These are phyloP conservation scores for Isabelozyma gotoi DNA, from an alignment of 805 yeast genomes.

Conservation along the genomic window DNA sequence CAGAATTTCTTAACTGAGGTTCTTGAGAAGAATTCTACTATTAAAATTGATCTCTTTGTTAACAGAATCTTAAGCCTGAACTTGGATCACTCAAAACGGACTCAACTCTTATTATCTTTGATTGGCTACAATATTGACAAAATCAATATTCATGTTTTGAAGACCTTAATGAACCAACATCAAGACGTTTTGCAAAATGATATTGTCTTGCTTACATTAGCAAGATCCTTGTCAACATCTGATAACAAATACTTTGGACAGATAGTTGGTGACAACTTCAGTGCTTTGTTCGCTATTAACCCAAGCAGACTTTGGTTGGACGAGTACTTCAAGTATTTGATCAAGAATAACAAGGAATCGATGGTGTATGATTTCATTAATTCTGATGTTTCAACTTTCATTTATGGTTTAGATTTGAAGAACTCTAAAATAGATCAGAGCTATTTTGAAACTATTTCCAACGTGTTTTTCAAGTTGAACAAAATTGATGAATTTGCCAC, in stretches of 20 bases:
- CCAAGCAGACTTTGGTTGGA: constrained; percentile 16
- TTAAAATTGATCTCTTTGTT: constrained; percentile 18
- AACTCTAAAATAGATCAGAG: background rate
- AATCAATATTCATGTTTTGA: constrained; percentile 20
- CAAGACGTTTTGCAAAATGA: background rate
- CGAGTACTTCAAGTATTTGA: constrained; percentile 11
- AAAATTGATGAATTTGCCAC: constrained; percentile 13
- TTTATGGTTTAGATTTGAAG: constrained; percentile 5
- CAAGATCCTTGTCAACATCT: constrained; percentile 6
- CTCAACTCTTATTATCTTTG: constrained; percentile 12
- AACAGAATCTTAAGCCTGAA: constrained; percentile 20
- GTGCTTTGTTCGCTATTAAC: constrained; percentile 8
- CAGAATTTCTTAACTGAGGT: constrained; percentile 21
- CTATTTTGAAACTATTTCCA: background rate
- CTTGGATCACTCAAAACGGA: constrained; percentile 7
- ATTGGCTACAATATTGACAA: constrained; percentile 23
- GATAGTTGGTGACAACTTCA: constrained; percentile 10
- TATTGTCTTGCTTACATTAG: background rate
- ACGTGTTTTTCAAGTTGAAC: constrained; percentile 12
- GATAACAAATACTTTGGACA: constrained; percentile 19
- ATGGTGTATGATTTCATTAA: constrained; percentile 2
- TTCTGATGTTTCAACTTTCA: constrained; percentile 5
- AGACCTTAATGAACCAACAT: constrained; percentile 10
- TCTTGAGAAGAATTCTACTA: constrained; percentile 14
- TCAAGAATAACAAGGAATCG: constrained; percentile 1